phyloP scores from a whole-genome alignment of 371 early-diverging fungal species.

The Fennellomyces sp. region DNA sequence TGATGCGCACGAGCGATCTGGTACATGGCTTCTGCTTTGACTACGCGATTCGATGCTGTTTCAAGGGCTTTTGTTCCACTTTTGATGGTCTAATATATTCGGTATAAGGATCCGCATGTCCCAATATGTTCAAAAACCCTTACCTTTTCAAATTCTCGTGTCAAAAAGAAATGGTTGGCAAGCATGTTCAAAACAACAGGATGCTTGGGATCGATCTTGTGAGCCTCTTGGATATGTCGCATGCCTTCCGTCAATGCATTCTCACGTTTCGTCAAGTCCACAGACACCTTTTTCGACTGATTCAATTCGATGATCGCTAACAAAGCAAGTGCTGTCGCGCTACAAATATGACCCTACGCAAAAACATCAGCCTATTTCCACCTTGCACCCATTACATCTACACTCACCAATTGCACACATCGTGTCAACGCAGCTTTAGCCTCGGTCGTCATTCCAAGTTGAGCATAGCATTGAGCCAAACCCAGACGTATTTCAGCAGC shows the following conservation, averaged over 20 bases:
- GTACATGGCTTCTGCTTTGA: constrained; percentile 66
- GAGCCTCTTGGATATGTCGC: constrained; percentile 55
- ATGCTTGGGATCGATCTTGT: constrained; percentile 45
- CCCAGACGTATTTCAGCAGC: constrained; percentile 78
- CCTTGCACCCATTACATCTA: neutral
- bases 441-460: constrained; percentile 67
- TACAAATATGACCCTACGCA: constrained; percentile 28
- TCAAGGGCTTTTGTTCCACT: constrained; percentile 51
- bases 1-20: constrained; percentile 65
- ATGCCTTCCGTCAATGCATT: constrained; percentile 42
- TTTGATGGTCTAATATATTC: constrained; percentile 30
- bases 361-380: neutral
- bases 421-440: constrained; percentile 77
- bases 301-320: constrained; percentile 84
- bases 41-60: constrained; percentile 49
- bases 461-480: constrained; percentile 85
- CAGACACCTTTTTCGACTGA: constrained; percentile 49
- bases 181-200: constrained; percentile 58
- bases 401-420: constrained; percentile 63
- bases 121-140: neutral
- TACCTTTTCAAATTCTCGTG: constrained; percentile 51
- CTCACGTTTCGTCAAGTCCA: constrained; percentile 38
- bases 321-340: constrained; percentile 68
- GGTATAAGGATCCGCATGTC: neutral
- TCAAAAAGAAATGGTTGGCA: constrained; percentile 61